Percentiles rank a stretch among this genome's conserved stretches.
Conservation (phyloP, 306 rosid genomes). For the Fragaria iinumae region DNA sequence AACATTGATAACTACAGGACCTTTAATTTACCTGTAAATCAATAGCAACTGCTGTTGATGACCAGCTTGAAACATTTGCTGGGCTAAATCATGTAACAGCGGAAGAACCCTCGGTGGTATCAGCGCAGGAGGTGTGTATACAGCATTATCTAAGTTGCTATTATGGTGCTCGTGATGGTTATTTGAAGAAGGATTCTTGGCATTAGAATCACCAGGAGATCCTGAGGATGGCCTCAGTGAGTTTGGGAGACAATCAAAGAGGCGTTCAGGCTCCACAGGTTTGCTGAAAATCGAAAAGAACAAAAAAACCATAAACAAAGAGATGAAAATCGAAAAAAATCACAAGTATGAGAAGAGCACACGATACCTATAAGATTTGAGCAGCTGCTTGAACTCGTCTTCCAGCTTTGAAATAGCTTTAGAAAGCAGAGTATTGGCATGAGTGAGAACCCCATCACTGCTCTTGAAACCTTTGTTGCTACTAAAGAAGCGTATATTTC, state of each 20-base stretch:
- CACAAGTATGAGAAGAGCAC: too few species aligned
- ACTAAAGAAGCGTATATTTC: conserved; percentile 72
- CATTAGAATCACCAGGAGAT: conserved; percentile 72
- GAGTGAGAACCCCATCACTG: conserved; percentile 61
- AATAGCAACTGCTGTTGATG: conserved; percentile 70
- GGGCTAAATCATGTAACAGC: conserved; percentile 74
- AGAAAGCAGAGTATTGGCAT: conserved; percentile 66
- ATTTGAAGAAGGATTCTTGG: conserved; percentile 53
- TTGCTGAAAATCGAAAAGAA: conserved; percentile 55
- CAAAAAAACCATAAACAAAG: not conserved
- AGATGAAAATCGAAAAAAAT: not conserved
- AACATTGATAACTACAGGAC: not conserved
- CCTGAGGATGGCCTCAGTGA: conserved; percentile 90
- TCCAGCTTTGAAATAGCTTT: conserved; percentile 90
- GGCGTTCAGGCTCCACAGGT: conserved; percentile 98
- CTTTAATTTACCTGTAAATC: conserved; percentile 58
- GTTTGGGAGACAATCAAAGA: conserved; percentile 93
- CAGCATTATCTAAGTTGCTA: conserved; percentile 59
- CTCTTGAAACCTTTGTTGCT: conserved; percentile 67
- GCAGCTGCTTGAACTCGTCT: conserved; percentile 76
- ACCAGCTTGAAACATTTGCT: conserved; percentile 96
- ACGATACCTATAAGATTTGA: conserved; percentile 55
- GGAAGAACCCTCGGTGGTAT: conserved; percentile 87
- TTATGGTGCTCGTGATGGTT: conserved; percentile 61
- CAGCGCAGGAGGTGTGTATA: conserved; percentile 82